Conservation (phyloP, 2,329 filamentous ascomycete genomes). For the Tolypocladium album region DNA sequence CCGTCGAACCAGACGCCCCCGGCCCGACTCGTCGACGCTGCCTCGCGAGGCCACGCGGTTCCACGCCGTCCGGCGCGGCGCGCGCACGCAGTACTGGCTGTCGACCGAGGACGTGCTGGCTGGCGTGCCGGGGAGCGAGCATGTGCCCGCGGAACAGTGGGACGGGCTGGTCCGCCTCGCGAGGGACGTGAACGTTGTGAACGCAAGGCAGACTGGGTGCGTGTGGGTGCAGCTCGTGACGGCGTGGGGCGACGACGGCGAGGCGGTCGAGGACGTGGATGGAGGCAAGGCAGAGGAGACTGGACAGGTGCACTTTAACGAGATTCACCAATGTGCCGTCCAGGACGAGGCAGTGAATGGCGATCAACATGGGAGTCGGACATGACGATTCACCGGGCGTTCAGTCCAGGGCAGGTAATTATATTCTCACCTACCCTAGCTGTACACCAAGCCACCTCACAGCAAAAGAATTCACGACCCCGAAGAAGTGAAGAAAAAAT, state of each 20-base stretch:
- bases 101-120: slow-evolving; percentile 2
- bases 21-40: neutral
- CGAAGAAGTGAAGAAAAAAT: neutral
- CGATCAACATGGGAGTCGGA: neutral
- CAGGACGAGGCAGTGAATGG: neutral
- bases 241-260: slow-evolving; percentile 3
- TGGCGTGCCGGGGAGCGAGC: slow-evolving; percentile 2
- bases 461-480: neutral
- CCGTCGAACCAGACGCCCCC: neutral
- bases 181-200: neutral
- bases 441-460: neutral
- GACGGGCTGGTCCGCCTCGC: slow-evolving; percentile 5
- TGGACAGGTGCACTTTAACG: neutral
- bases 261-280: neutral
- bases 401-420: neutral
- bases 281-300: neutral
- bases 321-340: neutral
- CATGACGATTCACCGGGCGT: neutral
- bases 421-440: neutral
- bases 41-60: neutral
- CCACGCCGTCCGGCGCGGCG: neutral
- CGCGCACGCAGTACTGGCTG: slow-evolving; percentile 7
- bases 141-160: slow-evolving; percentile 7
- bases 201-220: neutral
- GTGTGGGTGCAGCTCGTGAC: slow-evolving; percentile 3